Evolutionary conservation across 2,329 filamentous ascomycete species (phyloP), one percentile per base, ranked within the genome.

Genomic region (Aspergillus fructus): DNA sequence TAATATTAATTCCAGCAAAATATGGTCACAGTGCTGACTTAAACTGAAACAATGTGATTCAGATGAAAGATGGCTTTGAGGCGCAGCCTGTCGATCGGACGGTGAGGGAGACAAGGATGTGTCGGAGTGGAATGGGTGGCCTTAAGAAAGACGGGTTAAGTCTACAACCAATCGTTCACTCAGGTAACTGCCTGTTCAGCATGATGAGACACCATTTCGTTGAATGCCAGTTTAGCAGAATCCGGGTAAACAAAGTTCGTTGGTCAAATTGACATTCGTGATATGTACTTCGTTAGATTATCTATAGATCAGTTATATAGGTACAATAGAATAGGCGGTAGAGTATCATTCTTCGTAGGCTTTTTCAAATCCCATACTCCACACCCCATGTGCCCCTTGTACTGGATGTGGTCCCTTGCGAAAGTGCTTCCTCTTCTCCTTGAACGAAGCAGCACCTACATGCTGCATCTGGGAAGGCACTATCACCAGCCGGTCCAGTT

Each of bases 381-480:
- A 66, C 15, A 67, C 64, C 0, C 65, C 65, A 47, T 67, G 65
- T 11, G 65, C 65, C 2, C 65, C 65, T 17, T 61, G 53, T n/a
- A 66, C 53, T 1, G 43, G 49, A 37, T 66, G 61, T 41, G 59
- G 58, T 6, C 62, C 62, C 21, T 64, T 52, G 34, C 55, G 47
- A 7, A 59, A 66, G 15, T 54, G 48, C 39, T 62, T 53, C 17
- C 55, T 55, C 17, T 67, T 64, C 46, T 65, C 61, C 46, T 67
- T 67, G 47, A 64, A 67, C 13, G 65, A 66, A 15, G 59, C 60
- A 7, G 64, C 65, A 11, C 64, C 65, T 9, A 67, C 55, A 53
- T 67, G 65, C 43, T 67, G 65, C 64, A 67, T 65, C 53, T 64
- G 60, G 3, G 65, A 65, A 12, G 65, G 65, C 17, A 64, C 62